A percentile compares a stretch with the other conserved stretches of the same genome.
These are phyloP conservation scores for Andrographis paniculata DNA, from an alignment of 305 asterid genomes.

Conservation along the genomic window DNA sequence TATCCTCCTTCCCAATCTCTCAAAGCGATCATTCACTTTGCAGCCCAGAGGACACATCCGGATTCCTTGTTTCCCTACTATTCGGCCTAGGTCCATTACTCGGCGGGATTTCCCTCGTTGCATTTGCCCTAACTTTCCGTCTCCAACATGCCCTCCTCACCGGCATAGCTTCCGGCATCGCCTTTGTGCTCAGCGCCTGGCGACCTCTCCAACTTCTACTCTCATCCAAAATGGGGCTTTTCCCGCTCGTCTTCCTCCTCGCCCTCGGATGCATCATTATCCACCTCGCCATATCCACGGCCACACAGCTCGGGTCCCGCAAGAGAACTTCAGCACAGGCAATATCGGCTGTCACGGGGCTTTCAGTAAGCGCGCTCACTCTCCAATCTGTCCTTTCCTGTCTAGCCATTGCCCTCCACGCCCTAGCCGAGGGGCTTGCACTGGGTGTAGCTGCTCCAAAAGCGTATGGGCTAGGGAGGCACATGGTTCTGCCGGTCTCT, in stretches of 20 bases:
- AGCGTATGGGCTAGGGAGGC: slow-evolving; percentile 88
- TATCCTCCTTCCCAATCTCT: slow-evolving; percentile 1
- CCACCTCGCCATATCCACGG: slow-evolving; percentile 40
- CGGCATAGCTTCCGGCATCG: slow-evolving; percentile 82
- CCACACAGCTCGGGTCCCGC: slow-evolving; percentile 43
- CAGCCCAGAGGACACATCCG: slow-evolving; percentile 94
- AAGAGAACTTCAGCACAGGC: slow-evolving; percentile 56
- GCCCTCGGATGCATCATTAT: slow-evolving; percentile 37
- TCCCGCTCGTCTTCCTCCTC: slow-evolving; percentile 50
- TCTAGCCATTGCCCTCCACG: slow-evolving; percentile 68
- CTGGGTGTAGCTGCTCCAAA: slow-evolving; percentile 96
- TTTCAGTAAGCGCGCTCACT: slow-evolving; percentile 59
- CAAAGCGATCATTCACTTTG: neutral
- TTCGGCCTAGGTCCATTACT: slow-evolving; percentile 84
- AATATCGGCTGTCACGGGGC: slow-evolving; percentile 34
- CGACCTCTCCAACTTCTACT: slow-evolving; percentile 75
- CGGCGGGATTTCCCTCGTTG: slow-evolving; percentile 75
- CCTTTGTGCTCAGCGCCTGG: slow-evolving; percentile 80
- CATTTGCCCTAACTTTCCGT: slow-evolving; percentile 64
- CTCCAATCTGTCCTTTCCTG: slow-evolving; percentile 71
- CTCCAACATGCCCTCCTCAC: slow-evolving; percentile 87
- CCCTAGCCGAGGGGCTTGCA: slow-evolving; percentile 87
- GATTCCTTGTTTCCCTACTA: slow-evolving; percentile 70
- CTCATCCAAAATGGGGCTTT: slow-evolving; percentile 58
- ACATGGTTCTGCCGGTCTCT: slow-evolving; percentile 94